Conservation (phyloP, 2,329 filamentous ascomycete genomes). For the Exophiala sp. region DNA sequence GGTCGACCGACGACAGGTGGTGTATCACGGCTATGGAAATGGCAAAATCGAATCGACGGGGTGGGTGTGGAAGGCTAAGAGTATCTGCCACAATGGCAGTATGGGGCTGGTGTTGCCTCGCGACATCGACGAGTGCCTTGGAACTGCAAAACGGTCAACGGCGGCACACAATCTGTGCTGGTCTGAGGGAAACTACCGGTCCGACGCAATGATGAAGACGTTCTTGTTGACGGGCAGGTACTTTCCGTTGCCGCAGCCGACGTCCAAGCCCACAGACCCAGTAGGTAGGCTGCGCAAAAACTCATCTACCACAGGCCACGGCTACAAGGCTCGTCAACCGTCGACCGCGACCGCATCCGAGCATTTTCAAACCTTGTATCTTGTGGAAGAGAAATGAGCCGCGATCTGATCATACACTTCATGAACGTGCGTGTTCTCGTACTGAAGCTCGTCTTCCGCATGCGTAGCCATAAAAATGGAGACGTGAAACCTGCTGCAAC, state of each 20-base stretch:
- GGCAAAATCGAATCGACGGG: constrained; percentile 67
- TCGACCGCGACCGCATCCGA: not conserved
- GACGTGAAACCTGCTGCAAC: too few species aligned
- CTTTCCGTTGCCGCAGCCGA: constrained; percentile 97
- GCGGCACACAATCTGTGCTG: constrained; percentile 9
- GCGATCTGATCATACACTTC: constrained; percentile 66
- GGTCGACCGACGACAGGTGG: constrained; percentile 72
- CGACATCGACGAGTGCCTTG: constrained; percentile 53
- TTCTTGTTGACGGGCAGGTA: constrained; percentile 73
- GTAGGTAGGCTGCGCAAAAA: constrained; percentile 63
- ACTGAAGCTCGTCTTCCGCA: constrained; percentile 38
- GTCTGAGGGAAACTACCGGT: constrained; percentile 59
- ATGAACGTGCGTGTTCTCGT: constrained; percentile 86
- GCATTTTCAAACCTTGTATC: constrained; percentile 54
- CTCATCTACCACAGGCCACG: constrained; percentile 83
- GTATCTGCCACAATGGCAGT: constrained; percentile 74
- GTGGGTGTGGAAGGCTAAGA: constrained; percentile 72
- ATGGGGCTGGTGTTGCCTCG: constrained; percentile 53
- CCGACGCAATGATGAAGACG: constrained; percentile 76
- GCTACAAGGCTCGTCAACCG: constrained; percentile 42
- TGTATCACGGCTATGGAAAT: constrained; percentile 94
- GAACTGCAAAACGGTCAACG: constrained; percentile 42
- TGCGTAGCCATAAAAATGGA: constrained; percentile 12
- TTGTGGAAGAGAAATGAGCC: constrained; percentile 45
- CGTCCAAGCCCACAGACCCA: constrained; percentile 77